phyloP scores from a whole-genome alignment of 768 basidiomycete species.

The Lactarius quietus region DNA sequence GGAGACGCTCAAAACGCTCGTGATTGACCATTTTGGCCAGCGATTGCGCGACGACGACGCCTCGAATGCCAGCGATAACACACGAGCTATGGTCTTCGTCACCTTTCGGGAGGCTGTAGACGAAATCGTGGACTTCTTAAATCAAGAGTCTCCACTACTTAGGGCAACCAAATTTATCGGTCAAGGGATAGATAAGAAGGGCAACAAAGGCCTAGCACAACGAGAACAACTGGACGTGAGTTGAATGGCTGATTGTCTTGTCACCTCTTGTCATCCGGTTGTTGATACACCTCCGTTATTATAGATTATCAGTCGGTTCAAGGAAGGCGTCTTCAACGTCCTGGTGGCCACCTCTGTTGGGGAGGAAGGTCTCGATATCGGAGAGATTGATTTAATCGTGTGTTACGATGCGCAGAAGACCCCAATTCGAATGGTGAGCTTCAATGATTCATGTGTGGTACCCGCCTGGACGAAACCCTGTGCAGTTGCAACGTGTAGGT shows the following conservation, averaged over 20 bases:
- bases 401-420: constrained; percentile 98
- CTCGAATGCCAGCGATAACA: constrained; percentile 34
- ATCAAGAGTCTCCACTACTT: constrained; percentile 72
- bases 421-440: constrained; percentile 87
- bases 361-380: constrained; percentile 97
- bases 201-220: constrained; percentile 85
- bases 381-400: constrained; percentile 92
- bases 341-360: constrained; percentile 96
- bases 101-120: constrained; percentile 89
- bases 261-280: constrained; percentile 3
- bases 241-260: neutral
- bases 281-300: neutral
- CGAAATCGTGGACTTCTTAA: constrained; percentile 80
- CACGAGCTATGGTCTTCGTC: constrained; percentile 91
- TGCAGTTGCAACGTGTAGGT: constrained; percentile 90
- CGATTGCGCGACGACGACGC: constrained; percentile 34
- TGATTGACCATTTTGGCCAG: constrained; percentile 76
- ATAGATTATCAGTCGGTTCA: constrained; percentile 86
- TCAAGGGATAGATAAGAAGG: constrained; percentile 80
- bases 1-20: constrained; percentile 70
- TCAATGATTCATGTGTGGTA: neutral
- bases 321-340: constrained; percentile 82
- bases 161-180: constrained; percentile 87
- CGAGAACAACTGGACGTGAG: constrained; percentile 86
- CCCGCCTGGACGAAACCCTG: neutral